phyloP scores from a whole-genome alignment of 2,329 filamentous ascomycete species.

The Trichoderma harzianum region DNA sequence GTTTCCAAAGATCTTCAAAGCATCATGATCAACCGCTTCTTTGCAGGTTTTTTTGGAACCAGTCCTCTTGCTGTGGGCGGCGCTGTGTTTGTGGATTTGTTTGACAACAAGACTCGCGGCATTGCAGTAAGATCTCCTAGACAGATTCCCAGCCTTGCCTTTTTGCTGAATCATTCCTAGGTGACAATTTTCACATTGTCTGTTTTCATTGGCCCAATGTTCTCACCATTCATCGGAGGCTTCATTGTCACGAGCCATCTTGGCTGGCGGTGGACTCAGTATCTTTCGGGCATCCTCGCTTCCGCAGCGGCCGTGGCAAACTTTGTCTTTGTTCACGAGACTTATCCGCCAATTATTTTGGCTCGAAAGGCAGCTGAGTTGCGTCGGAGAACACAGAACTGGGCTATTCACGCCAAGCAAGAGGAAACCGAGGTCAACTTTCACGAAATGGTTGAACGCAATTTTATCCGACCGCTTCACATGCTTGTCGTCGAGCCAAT shows the following conservation, averaged over 20 bases:
- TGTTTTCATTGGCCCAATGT: background rate
- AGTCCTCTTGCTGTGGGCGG: background rate
- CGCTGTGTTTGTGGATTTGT: background rate
- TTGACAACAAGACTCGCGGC: background rate
- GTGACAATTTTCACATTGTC: background rate
- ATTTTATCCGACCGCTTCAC: background rate
- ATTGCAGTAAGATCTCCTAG: background rate
- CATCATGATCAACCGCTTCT: background rate
- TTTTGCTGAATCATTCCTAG: background rate
- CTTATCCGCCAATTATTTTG: background rate
- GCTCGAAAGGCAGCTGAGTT: background rate
- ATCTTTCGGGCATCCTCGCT: background rate
- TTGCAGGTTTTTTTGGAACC: background rate
- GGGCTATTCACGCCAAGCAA: background rate
- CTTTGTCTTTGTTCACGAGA: background rate
- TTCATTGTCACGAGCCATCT: background rate
- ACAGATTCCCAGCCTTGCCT: background rate
- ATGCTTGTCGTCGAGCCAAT: slow-evolving; percentile 1
- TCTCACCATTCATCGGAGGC: background rate
- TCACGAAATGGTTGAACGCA: background rate
- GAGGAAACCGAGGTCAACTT: background rate
- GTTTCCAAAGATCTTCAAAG: background rate
- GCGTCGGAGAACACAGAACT: background rate
- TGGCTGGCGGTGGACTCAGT: background rate
- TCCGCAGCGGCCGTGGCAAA: background rate